Evolutionary conservation across 208 protist genomes (phyloP).

Genomic region (Plasmodiophora brassicae): DNA sequence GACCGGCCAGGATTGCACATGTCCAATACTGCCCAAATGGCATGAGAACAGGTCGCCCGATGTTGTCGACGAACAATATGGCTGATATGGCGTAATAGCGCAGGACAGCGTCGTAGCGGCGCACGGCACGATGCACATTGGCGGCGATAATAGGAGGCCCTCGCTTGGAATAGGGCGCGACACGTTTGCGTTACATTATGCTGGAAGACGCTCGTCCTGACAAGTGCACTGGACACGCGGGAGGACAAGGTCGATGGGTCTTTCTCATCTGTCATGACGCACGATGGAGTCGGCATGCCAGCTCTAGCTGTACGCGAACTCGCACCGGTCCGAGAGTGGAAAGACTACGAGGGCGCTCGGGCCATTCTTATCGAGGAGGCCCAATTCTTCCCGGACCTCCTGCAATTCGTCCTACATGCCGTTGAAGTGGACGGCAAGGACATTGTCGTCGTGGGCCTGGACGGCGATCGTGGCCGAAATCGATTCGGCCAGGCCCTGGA

Average conservation of each 20-base stretch:
- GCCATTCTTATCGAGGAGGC: slow-evolving; percentile 9
- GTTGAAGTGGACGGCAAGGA: slow-evolving; percentile 13
- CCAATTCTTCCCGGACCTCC: neutral
- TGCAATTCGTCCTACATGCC: slow-evolving; percentile 23
- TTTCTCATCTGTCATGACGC: neutral
- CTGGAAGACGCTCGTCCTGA: slow-evolving; percentile 3
- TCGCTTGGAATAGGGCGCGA: too few species aligned
- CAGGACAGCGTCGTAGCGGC: too few species aligned
- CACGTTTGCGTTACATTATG: too few species aligned
- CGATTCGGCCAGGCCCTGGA: neutral
- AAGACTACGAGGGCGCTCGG: neutral
- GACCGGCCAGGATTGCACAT: too few species aligned
- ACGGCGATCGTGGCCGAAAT: neutral
- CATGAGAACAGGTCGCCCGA: too few species aligned
- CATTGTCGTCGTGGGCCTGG: neutral
- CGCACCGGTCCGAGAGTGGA: neutral
- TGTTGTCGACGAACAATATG: too few species aligned
- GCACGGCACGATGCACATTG: too few species aligned
- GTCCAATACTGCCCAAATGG: too few species aligned
- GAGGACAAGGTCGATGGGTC: neutral
- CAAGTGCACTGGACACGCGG: neutral
- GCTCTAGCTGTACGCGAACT: neutral
- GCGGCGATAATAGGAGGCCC: too few species aligned
- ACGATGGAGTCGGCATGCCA: neutral
- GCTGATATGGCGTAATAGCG: too few species aligned